Percentiles rank a stretch among this genome's conserved stretches.
Evolutionary conservation across 148 eudicot genomes (phyloP).

Genomic region (Gaultheria prostrata): DNA sequence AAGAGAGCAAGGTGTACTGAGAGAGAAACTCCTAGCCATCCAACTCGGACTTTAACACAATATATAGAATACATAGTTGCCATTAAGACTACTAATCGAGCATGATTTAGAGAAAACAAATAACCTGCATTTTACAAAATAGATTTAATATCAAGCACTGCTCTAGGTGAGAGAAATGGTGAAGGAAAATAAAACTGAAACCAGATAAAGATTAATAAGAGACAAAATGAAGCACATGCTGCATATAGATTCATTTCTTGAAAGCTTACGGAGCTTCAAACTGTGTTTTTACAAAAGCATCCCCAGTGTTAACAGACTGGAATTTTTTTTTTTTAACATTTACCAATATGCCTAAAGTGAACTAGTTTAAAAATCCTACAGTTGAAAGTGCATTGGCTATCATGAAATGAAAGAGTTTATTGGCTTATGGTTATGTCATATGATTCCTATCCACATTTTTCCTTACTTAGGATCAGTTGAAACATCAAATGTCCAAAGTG

Average conservation of each 20-base stretch:
- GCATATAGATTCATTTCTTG: not conserved
- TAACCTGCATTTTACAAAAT: slow-evolving; percentile 58
- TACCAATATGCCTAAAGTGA: not conserved
- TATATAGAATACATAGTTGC: slow-evolving; percentile 75
- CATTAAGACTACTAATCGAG: slow-evolving; percentile 83
- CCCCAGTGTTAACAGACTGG: not conserved
- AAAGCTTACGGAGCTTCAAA: not conserved
- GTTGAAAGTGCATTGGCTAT: not conserved
- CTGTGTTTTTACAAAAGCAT: not conserved
- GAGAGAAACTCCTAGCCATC: slow-evolving; percentile 81
- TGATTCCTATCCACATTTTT: not conserved
- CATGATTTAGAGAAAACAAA: slow-evolving; percentile 89
- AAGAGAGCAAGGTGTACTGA: slow-evolving; percentile 86
- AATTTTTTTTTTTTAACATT: not conserved
- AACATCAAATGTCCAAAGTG: not conserved
- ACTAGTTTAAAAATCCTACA: too few relatives aligned
- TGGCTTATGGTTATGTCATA: not conserved
- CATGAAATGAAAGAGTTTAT: not conserved
- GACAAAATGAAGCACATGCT: not conserved
- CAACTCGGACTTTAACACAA: slow-evolving; percentile 77
- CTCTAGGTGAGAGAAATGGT: slow-evolving; percentile 6
- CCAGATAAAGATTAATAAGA: not conserved
- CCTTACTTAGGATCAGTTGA: not conserved
- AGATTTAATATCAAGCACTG: not conserved
- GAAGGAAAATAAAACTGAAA: not conserved